Conservation (phyloP, 2,329 filamentous ascomycete genomes). For the Annulohypoxylon truncatum region DNA sequence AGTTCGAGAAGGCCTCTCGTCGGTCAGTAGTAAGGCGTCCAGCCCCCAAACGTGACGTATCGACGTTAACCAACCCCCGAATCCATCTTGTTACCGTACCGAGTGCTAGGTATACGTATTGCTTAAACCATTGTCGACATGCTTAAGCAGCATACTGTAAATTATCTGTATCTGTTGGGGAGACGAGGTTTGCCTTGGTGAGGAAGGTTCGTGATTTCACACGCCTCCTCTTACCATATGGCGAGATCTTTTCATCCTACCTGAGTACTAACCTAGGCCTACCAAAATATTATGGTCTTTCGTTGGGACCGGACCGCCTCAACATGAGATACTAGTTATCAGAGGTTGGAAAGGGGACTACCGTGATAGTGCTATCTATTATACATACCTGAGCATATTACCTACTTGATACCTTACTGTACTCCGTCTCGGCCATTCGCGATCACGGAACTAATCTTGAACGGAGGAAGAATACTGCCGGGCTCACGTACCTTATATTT, state of each 20-base stretch:
- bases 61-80: neutral
- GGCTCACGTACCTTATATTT: neutral
- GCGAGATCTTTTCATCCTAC: neutral
- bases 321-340: neutral
- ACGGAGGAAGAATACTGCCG: constrained; percentile 21
- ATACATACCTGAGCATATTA: neutral
- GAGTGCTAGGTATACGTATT: neutral
- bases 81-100: neutral
- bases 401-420: constrained; percentile 19
- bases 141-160: neutral
- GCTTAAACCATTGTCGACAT: no score
- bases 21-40: neutral
- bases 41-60: constrained; percentile 4
- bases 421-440: neutral
- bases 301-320: neutral
- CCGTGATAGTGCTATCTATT: neutral
- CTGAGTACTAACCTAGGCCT: no score
- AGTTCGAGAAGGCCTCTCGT: neutral
- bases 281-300: neutral
- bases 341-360: neutral
- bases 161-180: neutral
- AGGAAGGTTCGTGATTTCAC: neutral
- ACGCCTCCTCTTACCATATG: neutral
- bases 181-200: neutral
- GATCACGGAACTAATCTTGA: constrained; percentile 11